phyloP scores from a whole-genome alignment of 208 protist genomes.

The Trypanosoma cruzi region DNA sequence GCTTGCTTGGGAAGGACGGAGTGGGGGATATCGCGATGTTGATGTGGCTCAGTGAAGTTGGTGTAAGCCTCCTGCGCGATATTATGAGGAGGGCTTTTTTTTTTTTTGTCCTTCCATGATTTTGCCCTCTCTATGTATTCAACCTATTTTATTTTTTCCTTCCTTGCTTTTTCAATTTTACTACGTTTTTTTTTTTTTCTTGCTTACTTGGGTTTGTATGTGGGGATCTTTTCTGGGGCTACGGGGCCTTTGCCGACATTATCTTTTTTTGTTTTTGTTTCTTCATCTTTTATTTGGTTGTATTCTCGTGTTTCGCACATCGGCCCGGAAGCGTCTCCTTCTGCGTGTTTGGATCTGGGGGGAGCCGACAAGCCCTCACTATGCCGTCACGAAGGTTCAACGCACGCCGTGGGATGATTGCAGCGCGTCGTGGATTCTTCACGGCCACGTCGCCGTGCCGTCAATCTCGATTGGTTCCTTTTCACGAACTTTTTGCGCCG shows the following conservation, averaged over 20 bases:
- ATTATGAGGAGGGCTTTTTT: no score
- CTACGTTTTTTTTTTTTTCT: not conserved
- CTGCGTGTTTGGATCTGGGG: conserved; percentile 1
- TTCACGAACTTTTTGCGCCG: conserved; percentile 8
- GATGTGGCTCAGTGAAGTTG: no score
- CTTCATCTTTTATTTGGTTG: not conserved
- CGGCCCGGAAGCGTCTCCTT: conserved; percentile 4
- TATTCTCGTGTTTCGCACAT: not conserved
- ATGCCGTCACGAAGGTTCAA: not conserved
- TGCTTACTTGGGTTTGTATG: not conserved
- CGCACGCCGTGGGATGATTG: not conserved
- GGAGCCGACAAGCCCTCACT: not conserved
- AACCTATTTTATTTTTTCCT: not conserved
- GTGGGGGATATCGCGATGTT: no score
- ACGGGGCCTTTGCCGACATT: not conserved
- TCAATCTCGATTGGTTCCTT: conserved; percentile 3
- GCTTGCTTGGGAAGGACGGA: no score
- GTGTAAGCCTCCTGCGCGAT: no score
- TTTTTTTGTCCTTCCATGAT: not conserved
- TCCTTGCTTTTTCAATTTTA: not conserved
- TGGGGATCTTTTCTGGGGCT: not conserved
- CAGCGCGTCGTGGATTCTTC: not conserved
- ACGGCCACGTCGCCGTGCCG: not conserved
- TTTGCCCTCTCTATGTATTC: not conserved
- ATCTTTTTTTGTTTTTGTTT: conserved; percentile 19